Evolutionary conservation across 108 stramenopile genomes (phyloP).

Genomic region (Chaetoceros tenuissimus): DNA sequence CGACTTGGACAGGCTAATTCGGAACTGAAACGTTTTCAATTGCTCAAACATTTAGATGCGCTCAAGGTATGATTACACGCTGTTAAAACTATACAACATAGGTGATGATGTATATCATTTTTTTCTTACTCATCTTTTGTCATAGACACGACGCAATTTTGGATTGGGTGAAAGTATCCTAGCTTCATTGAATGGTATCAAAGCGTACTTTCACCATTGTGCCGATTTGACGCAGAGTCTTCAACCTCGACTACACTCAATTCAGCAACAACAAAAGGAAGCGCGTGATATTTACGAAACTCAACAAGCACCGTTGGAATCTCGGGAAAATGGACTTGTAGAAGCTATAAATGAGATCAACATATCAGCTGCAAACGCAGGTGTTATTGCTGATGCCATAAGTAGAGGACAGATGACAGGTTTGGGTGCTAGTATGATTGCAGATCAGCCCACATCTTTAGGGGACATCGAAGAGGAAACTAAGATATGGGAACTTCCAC

Average conservation of each 20-base stretch:
- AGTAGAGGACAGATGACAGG: conserved; percentile 34
- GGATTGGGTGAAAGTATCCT: conserved; percentile 74
- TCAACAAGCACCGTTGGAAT: conserved; percentile 56
- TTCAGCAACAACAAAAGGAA: conserved; percentile 57
- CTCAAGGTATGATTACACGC: conserved; percentile 32
- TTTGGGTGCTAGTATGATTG: conserved; percentile 16
- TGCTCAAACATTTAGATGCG: conserved; percentile 61
- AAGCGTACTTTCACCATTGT: conserved; percentile 67
- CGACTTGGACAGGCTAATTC: conserved; percentile 71
- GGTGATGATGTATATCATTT: too few species aligned
- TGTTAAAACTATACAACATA: too few species aligned
- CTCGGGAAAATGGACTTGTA: conserved; percentile 46
- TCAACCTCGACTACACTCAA: conserved; percentile 39
- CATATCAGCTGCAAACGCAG: conserved; percentile 35
- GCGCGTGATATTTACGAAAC: conserved; percentile 42
- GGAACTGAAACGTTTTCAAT: conserved; percentile 77
- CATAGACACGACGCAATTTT: conserved; percentile 68
- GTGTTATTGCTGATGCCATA: conserved; percentile 45
- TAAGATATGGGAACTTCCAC: conserved; percentile 64
- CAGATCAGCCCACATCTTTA: conserved; percentile 43
- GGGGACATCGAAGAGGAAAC: conserved; percentile 68
- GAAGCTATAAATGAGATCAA: conserved; percentile 43
- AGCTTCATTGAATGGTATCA: conserved; percentile 63
- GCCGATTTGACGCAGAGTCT: conserved; percentile 55
- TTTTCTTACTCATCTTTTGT: not conserved